Evolutionary conservation across 139 green algal genomes (phyloP).

Genomic region (Chlorella sorokiniana): DNA sequence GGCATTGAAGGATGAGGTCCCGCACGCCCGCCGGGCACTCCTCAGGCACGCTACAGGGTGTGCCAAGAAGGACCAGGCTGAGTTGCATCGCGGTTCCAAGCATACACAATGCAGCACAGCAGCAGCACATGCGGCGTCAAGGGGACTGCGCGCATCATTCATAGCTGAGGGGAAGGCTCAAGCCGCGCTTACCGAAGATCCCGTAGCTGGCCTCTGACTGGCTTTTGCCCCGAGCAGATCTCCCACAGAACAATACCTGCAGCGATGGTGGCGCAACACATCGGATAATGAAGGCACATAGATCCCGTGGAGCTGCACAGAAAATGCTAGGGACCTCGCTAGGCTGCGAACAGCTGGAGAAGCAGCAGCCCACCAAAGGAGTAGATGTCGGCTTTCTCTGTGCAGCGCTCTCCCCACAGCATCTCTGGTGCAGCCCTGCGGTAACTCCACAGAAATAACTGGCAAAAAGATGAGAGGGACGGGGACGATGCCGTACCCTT

Average conservation of each 20-base stretch:
- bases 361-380: background rate
- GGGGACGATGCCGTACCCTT: background rate
- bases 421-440: slow-evolving; percentile 40
- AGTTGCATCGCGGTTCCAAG: too few species aligned
- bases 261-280: too few species aligned
- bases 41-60: slow-evolving; percentile 29
- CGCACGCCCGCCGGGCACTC: slow-evolving; percentile 38
- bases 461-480: too few species aligned
- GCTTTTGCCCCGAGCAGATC: slow-evolving; percentile 32
- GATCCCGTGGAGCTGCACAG: too few species aligned
- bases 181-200: slow-evolving; percentile 3
- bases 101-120: background rate
- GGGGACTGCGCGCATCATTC: background rate
- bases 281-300: too few species aligned
- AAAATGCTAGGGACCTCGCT: too few species aligned
- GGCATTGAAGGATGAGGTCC: slow-evolving; percentile 34
- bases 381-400: slow-evolving; percentile 42
- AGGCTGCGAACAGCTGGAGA: too few species aligned
- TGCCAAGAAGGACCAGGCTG: background rate
- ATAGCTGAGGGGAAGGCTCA: too few species aligned
- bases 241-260: slow-evolving; percentile 41
- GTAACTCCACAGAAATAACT: background rate
- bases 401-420: slow-evolving; percentile 32
- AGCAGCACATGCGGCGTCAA: background rate
- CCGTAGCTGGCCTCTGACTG: slow-evolving; percentile 32